Conservation (phyloP, 495 filamentous ascomycete species). For the Pyrenopolyporus hunteri region DNA sequence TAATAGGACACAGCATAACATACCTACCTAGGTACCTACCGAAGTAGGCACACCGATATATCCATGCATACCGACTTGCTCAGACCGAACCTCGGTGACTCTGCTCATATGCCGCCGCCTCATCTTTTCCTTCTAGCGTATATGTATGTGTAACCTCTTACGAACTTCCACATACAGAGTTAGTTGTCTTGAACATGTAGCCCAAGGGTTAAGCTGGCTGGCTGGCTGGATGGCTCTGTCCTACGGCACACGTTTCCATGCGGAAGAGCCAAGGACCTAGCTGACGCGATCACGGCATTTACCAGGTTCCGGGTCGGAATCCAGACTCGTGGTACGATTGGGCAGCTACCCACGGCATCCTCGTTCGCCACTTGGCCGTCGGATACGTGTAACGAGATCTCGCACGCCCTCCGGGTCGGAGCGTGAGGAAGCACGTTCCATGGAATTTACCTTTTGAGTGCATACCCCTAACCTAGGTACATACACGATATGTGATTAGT, state of each 20-base stretch:
- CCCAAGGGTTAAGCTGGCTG: too few relatives aligned
- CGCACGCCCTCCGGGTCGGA: constrained; percentile 8
- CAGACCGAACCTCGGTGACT: background rate
- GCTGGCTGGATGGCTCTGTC: too few relatives aligned
- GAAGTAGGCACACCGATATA: too few relatives aligned
- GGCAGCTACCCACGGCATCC: constrained; percentile 22
- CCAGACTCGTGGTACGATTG: constrained; percentile 7
- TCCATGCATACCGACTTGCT: too few relatives aligned
- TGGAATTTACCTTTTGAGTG: too few relatives aligned
- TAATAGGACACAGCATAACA: constrained; percentile 24
- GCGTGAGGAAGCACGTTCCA: background rate
- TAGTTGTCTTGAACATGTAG: too few relatives aligned
- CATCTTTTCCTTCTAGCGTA: background rate
- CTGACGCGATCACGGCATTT: background rate
- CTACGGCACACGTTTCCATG: too few relatives aligned
- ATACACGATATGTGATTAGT: too few relatives aligned
- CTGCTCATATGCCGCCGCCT: background rate
- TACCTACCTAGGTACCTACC: too few relatives aligned
- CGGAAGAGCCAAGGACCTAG: too few relatives aligned
- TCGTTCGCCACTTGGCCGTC: background rate
- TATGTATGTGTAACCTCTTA: background rate
- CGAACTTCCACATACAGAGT: too few relatives aligned
- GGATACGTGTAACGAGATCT: constrained; percentile 22
- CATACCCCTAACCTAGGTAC: too few relatives aligned
- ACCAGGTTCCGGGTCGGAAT: background rate